phyloP scores from a whole-genome alignment of 2,329 filamentous ascomycete species.

The Cytospora chrysosperma region DNA sequence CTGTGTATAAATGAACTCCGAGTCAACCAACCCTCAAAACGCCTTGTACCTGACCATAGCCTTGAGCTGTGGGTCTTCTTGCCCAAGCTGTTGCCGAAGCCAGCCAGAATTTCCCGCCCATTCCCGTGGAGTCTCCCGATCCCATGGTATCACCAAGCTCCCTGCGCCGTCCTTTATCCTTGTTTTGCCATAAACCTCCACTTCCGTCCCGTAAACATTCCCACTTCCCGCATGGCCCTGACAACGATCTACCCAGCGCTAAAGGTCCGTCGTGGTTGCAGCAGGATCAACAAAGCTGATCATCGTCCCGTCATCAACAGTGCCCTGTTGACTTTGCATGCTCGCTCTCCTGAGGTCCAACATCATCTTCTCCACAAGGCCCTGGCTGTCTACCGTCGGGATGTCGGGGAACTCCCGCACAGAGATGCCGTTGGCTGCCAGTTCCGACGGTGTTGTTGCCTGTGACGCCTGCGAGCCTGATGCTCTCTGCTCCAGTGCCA shows the following conservation, averaged over 20 bases:
- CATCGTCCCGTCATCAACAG: background rate
- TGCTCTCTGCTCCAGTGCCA: constrained; percentile 21
- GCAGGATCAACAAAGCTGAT: background rate
- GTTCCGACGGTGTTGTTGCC: constrained; percentile 20
- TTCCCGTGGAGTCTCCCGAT: background rate
- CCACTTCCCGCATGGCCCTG: too few species aligned
- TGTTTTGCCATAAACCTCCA: background rate
- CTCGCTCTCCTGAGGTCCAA: constrained; percentile 47
- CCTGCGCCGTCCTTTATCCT: background rate
- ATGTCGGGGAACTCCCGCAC: constrained; percentile 40
- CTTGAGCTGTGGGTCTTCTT: background rate
- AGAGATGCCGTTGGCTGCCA: constrained; percentile 23
- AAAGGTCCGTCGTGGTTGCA: background rate
- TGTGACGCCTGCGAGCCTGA: constrained; percentile 21
- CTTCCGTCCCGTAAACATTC: background rate
- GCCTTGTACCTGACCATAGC: background rate
- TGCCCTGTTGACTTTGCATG: constrained; percentile 13
- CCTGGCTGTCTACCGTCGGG: constrained; percentile 42
- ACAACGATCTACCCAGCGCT: background rate
- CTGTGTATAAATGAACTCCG: background rate
- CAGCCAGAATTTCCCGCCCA: too few species aligned
- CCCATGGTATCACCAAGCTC: background rate
- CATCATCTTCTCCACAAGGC: constrained; percentile 54
- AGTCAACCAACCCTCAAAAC: background rate
- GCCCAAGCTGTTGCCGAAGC: background rate